Evolutionary conservation across 345 rosid genomes (phyloP).

Genomic region (Ceriops zippeliana): DNA sequence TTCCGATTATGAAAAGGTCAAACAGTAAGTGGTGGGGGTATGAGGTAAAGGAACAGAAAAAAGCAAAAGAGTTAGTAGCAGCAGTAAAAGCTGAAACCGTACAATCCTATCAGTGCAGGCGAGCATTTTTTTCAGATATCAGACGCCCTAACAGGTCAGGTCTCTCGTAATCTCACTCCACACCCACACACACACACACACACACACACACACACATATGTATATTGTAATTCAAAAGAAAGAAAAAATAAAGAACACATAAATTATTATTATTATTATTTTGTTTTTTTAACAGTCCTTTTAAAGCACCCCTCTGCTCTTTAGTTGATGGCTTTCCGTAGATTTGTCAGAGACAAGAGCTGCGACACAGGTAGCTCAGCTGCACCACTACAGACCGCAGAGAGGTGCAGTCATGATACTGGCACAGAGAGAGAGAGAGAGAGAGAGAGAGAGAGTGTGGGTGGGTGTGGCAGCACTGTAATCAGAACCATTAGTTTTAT

Average conservation of each 20-base stretch:
- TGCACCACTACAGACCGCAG: slow-evolving; percentile 36
- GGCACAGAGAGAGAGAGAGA: slow-evolving; percentile 16
- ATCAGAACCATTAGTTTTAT: slow-evolving; percentile 62
- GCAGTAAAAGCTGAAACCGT: slow-evolving; percentile 48
- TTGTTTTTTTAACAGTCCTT: slow-evolving; percentile 22
- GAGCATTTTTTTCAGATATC: slow-evolving; percentile 23
- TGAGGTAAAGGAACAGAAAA: slow-evolving; percentile 41
- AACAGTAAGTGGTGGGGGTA: slow-evolving; percentile 30
- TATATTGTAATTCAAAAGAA: neutral
- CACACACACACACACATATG: neutral
- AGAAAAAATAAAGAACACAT: neutral
- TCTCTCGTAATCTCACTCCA: neutral
- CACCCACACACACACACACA: no score
- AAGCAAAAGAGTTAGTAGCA: slow-evolving; percentile 40
- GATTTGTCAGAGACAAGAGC: slow-evolving; percentile 76
- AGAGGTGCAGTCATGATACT: slow-evolving; percentile 47
- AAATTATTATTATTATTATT: neutral
- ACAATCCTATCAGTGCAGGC: slow-evolving; percentile 35
- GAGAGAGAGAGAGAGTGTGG: neutral
- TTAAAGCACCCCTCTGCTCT: slow-evolving; percentile 17
- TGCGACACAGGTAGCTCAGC: slow-evolving; percentile 40
- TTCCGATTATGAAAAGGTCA: slow-evolving; percentile 21
- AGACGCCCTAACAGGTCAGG: slow-evolving; percentile 16
- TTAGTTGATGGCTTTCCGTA: slow-evolving; percentile 68
- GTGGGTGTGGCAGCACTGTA: slow-evolving; percentile 28